A percentile compares a stretch with the other conserved stretches of the same genome.
Conservation (phyloP, 75 land plant species). For the Selaginella tamariscina region DNA sequence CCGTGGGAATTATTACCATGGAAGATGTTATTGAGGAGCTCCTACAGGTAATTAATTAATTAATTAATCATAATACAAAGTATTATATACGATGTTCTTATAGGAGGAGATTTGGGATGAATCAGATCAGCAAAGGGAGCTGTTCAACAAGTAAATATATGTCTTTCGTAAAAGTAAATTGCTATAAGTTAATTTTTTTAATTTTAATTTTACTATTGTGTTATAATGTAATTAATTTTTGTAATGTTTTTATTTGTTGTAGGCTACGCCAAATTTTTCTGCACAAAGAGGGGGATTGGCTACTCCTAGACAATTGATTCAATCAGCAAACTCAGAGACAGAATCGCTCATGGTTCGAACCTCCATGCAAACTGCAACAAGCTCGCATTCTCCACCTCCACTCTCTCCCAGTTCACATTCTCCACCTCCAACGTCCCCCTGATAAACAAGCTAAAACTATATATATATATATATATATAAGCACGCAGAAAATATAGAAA, state of each 20-base stretch:
- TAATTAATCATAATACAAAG: neutral
- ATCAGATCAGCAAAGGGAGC: constrained; percentile 19
- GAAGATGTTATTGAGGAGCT: constrained; percentile 84
- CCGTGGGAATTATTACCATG: constrained; percentile 51
- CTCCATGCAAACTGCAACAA: neutral
- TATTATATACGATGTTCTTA: neutral
- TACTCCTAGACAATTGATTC: neutral
- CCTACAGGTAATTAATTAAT: constrained; percentile 35
- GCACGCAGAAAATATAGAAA: no score
- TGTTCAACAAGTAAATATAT: neutral
- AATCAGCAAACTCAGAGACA: neutral
- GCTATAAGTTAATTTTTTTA: no score
- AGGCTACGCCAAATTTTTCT: no score
- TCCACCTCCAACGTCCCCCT: neutral
- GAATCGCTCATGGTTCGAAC: neutral
- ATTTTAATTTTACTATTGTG: no score
- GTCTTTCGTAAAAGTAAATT: no score
- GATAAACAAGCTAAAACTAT: no score
- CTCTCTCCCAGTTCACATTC: neutral
- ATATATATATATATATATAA: no score
- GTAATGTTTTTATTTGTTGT: no score
- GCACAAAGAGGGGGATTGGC: no score
- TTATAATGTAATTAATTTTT: no score
- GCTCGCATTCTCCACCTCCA: neutral
- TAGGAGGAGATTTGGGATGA: constrained; percentile 60